A percentile compares a stretch with the other conserved stretches of the same genome.
These are phyloP conservation scores for Lactarius indigo DNA, from an alignment of 768 basidiomycete species.

Conservation along the genomic window DNA sequence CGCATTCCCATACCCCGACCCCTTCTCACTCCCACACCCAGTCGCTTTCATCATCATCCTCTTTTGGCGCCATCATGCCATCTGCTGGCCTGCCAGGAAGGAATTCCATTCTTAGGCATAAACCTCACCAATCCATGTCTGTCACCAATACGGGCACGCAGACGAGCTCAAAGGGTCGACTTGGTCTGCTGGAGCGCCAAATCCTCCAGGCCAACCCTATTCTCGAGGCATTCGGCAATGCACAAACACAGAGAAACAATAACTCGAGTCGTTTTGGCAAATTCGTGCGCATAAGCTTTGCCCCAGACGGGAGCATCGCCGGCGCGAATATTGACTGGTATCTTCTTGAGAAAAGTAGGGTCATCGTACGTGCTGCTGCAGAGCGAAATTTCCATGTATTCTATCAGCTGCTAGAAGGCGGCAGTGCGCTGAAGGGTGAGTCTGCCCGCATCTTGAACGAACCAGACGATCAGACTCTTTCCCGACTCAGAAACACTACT, in stretches of 20 bases:
- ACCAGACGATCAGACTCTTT: constrained; percentile 11
- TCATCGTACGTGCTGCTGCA: constrained; percentile 80
- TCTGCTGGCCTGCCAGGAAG: constrained; percentile 67
- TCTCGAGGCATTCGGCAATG: constrained; percentile 96
- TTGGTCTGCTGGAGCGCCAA: constrained; percentile 90
- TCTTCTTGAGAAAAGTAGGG: constrained; percentile 93
- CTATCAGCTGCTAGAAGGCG: constrained; percentile 88
- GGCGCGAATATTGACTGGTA: constrained; percentile 99
- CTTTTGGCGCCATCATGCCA: constrained; percentile 54
- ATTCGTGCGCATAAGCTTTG: constrained; percentile 94
- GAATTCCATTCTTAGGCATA: constrained; percentile 41
- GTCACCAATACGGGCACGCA: constrained; percentile 41
- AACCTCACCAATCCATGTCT: constrained; percentile 52
- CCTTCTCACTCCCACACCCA: constrained; percentile 64
- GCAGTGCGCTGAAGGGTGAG: constrained; percentile 63
- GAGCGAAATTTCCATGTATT: constrained; percentile 97
- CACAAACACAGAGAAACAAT: constrained; percentile 96
- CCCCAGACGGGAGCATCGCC: constrained; percentile 89
- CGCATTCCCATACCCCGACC: constrained; percentile 49
- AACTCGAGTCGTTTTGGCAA: constrained; percentile 99
- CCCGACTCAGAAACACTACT: constrained; percentile 60
- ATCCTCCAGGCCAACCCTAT: constrained; percentile 98
- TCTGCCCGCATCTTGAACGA: constrained; percentile 17
- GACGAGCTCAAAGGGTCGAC: constrained; percentile 62
- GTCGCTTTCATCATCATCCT: constrained; percentile 49